Evolutionary conservation across 1,139 yeast species (phyloP).

Genomic region (Ashbya aceris): DNA sequence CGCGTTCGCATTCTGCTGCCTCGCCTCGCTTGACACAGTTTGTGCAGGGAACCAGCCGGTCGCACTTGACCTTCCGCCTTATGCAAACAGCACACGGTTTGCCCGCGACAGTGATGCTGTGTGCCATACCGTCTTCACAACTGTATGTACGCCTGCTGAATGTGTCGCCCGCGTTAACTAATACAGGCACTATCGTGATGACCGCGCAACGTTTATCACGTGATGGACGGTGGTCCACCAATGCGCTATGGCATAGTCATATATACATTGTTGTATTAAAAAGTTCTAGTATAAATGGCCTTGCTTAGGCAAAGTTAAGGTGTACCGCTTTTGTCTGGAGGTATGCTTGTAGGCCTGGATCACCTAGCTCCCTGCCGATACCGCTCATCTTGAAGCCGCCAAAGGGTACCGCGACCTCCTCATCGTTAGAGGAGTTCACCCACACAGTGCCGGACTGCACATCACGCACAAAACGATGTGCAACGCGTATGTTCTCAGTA

Average conservation of each 20-base stretch:
- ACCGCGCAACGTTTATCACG: too few relatives aligned
- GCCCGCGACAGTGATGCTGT: too few relatives aligned
- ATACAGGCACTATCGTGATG: too few relatives aligned
- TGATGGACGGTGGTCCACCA: too few relatives aligned
- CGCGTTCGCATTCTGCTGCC: constrained; percentile 19
- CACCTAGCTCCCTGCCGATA: constrained; percentile 81
- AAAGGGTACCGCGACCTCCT: constrained; percentile 68
- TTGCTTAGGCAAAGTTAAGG: constrained; percentile 35
- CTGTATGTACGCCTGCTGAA: too few relatives aligned
- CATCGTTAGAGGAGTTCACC: constrained; percentile 77
- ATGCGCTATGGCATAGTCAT: too few relatives aligned
- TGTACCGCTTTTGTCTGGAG: constrained; percentile 76
- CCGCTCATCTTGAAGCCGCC: constrained; percentile 82
- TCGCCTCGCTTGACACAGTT: constrained; percentile 25
- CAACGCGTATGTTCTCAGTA: constrained; percentile 52
- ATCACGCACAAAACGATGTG: constrained; percentile 52
- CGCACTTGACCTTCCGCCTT: constrained; percentile 28
- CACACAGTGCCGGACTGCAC: constrained; percentile 79
- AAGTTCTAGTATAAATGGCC: too few relatives aligned
- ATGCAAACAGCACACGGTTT: constrained; percentile 22
- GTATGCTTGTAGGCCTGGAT: constrained; percentile 67
- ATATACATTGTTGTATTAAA: too few relatives aligned
- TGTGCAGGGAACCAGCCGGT: constrained; percentile 27
- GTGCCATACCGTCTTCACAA: too few relatives aligned
- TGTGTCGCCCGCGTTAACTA: too few relatives aligned